phyloP scores from a whole-genome alignment of 352 stramenopile species.

The Globisporangium uncinulatum region DNA sequence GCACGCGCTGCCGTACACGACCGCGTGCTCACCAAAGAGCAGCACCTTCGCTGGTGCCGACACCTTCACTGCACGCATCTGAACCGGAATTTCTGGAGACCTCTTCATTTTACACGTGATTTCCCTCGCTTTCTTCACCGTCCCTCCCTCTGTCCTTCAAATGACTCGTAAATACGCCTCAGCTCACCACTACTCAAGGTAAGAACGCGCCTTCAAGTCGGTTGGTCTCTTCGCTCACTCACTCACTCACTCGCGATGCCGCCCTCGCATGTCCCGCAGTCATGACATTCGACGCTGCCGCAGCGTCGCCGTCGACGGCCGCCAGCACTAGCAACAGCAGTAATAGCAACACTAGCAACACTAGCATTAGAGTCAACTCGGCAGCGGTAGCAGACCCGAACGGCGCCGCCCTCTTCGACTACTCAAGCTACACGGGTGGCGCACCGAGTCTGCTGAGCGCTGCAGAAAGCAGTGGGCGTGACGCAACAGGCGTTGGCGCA shows the following conservation, averaged over 20 bases:
- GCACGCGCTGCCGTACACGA: conserved; percentile 83
- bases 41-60: conserved; percentile 88
- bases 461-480: background rate
- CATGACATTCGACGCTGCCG: background rate
- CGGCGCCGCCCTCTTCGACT: conserved; percentile 28
- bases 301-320: background rate
- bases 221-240: too few species aligned
- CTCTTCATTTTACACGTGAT: too few species aligned
- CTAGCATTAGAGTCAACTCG: background rate
- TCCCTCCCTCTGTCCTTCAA: too few species aligned
- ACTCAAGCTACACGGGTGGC: conserved; percentile 42
- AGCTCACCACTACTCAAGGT: too few species aligned
- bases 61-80: conserved; percentile 22
- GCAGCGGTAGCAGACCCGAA: conserved; percentile 8
- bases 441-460: conserved; percentile 25
- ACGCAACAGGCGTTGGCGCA: background rate
- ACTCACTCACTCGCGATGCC: background rate
- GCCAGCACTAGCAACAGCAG: conserved; percentile 3
- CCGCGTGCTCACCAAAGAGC: conserved; percentile 87
- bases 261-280: background rate
- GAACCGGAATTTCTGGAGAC: too few species aligned
- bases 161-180: too few species aligned
- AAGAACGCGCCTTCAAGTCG: background rate
- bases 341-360: background rate
- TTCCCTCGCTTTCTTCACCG: too few species aligned